A percentile compares a stretch with the other conserved stretches of the same genome.
Conservation (phyloP, 2,329 filamentous ascomycete genomes). For the Cladosporium sphaerospermum region DNA sequence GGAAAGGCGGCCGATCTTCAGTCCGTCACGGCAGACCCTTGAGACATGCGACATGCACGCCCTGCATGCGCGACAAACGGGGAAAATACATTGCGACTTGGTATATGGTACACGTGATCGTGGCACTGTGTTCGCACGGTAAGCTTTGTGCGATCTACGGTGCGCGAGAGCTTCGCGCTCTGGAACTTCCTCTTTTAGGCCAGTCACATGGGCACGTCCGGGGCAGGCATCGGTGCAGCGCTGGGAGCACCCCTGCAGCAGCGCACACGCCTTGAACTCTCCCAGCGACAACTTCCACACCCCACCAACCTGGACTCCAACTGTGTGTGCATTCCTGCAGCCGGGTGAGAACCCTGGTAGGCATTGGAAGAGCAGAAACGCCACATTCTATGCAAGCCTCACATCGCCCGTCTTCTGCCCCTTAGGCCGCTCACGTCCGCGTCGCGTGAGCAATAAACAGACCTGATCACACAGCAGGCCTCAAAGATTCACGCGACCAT, state of each 20-base stretch:
- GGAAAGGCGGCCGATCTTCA: no score
- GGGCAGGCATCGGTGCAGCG: background rate
- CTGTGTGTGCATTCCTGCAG: background rate
- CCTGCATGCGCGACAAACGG: no score
- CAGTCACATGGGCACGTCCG: background rate
- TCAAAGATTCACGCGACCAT: slow-evolving; percentile 11
- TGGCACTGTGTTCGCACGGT: no score
- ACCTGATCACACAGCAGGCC: background rate
- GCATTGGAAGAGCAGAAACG: background rate
- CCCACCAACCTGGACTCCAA: background rate
- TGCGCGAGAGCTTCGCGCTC: no score
- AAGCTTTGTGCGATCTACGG: no score
- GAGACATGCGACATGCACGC: no score
- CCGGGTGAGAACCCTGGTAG: background rate
- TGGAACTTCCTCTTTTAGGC: background rate
- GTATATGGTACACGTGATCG: no score
- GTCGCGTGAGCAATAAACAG: background rate
- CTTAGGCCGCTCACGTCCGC: no score
- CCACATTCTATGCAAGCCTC: background rate
- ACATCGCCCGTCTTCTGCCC: no score
- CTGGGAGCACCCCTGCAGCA: background rate
- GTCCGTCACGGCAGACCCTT: no score
- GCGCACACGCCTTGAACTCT: background rate
- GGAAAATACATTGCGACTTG: no score
- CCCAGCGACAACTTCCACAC: background rate